A percentile compares a stretch with the other conserved stretches of the same genome.
Evolutionary conservation across 2,329 filamentous ascomycete species (phyloP).

Genomic region (Xylaria sp.): DNA sequence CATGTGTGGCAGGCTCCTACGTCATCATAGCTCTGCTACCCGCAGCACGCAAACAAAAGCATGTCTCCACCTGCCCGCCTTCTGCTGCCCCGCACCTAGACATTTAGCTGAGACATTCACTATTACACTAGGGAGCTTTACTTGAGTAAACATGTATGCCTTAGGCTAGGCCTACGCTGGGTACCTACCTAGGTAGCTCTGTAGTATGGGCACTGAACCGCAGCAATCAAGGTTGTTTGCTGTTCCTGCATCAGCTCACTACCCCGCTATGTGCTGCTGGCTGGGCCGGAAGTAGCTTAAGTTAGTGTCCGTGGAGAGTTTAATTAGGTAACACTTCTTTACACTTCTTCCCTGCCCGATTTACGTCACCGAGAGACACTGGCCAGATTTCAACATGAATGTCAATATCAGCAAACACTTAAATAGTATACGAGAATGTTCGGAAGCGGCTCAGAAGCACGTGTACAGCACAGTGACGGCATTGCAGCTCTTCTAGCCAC

Average conservation of each 20-base stretch:
- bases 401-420: background rate
- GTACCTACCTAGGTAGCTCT: no score
- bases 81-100: background rate
- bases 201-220: background rate
- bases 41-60: constrained; percentile 22
- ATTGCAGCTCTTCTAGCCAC: background rate
- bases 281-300: background rate
- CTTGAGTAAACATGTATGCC: no score
- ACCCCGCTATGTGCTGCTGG: constrained; percentile 14
- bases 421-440: constrained; percentile 4
- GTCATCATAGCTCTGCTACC: constrained; percentile 34
- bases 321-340: constrained; percentile 15
- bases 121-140: background rate
- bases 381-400: background rate
- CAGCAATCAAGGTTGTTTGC: background rate
- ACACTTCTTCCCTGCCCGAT: constrained; percentile 9
- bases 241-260: constrained; percentile 29
- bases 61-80: constrained; percentile 12
- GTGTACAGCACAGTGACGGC: constrained; percentile 12
- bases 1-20: constrained; percentile 34
- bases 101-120: background rate
- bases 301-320: background rate
- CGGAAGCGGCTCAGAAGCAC: constrained; percentile 9
- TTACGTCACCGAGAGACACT: constrained; percentile 35
- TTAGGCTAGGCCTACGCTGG: no score